Evolutionary conservation across 441 rosid genomes (phyloP).

Genomic region (Populus hybrid): DNA sequence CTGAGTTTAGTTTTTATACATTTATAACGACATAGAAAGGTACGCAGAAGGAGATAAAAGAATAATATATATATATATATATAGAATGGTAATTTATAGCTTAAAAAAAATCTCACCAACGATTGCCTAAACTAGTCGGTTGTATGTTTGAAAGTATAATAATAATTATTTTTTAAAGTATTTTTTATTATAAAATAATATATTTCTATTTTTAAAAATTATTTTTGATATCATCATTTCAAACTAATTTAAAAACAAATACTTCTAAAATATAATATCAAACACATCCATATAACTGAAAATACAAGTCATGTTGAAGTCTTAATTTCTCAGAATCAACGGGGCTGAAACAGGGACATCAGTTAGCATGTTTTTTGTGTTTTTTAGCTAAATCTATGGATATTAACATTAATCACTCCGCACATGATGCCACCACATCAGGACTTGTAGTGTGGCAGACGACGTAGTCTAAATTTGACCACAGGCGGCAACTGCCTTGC

Average conservation of each 20-base stretch:
- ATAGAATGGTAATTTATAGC: no score
- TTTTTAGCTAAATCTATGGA: neutral
- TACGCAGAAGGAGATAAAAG: neutral
- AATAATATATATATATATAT: no score
- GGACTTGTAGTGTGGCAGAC: neutral
- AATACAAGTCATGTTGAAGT: no score
- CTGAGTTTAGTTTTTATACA: neutral
- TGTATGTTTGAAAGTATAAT: no score
- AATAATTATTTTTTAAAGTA: no score
- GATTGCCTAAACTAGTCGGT: rapidly evolving
- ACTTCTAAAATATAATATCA: no score
- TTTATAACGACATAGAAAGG: neutral
- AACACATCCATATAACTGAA: no score
- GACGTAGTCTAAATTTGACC: neutral
- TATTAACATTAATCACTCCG: conserved; percentile 38
- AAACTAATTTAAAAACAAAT: no score
- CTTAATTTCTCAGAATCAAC: conserved; percentile 13
- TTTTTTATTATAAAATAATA: no score
- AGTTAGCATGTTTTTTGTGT: neutral
- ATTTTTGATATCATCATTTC: no score
- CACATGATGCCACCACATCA: conserved; percentile 27
- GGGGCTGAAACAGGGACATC: conserved; percentile 1
- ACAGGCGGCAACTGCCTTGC: neutral
- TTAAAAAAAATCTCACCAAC: no score
- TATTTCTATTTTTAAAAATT: no score